phyloP scores from a whole-genome alignment of 1,284 basidiomycete genomes.

The Microbotryum scabiosae region DNA sequence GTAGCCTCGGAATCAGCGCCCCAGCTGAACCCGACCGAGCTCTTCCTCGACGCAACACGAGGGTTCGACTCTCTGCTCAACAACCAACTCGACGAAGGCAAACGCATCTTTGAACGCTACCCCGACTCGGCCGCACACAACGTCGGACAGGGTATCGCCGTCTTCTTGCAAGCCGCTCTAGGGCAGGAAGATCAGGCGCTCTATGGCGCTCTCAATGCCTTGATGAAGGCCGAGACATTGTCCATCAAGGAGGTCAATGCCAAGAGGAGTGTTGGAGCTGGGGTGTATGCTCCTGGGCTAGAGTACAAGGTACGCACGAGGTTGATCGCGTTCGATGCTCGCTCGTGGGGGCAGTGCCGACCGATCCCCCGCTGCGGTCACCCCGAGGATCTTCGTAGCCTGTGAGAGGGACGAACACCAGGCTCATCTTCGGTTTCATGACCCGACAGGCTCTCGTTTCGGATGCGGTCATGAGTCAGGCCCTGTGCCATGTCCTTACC shows the following conservation, averaged over 20 bases:
- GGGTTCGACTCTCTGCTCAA: conserved; percentile 29
- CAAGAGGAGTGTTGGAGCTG: conserved; percentile 11
- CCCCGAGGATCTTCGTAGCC: neutral
- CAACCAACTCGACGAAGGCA: conserved; percentile 22
- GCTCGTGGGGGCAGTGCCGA: too few relatives aligned
- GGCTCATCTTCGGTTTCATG: too few relatives aligned
- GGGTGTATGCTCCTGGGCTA: conserved; percentile 20
- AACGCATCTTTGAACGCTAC: conserved; percentile 3
- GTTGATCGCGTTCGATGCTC: too few relatives aligned
- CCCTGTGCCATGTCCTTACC: conserved; percentile 29
- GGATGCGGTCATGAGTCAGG: conserved; percentile 28
- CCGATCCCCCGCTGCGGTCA: neutral
- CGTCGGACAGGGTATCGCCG: conserved; percentile 27
- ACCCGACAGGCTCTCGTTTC: conserved; percentile 19
- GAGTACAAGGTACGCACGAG: conserved; percentile 25
- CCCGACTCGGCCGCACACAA: conserved; percentile 17
- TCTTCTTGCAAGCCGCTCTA: conserved; percentile 29
- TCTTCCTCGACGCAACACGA: neutral
- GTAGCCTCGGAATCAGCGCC: too few relatives aligned
- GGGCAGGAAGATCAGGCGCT: conserved; percentile 29
- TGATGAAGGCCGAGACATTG: conserved; percentile 22
- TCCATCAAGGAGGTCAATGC: conserved; percentile 5
- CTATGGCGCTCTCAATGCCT: conserved; percentile 15
- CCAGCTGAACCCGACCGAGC: neutral
- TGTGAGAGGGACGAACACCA: neutral